Evolutionary conservation across 352 stramenopile species (phyloP).

Genomic region (Albugo candida): DNA sequence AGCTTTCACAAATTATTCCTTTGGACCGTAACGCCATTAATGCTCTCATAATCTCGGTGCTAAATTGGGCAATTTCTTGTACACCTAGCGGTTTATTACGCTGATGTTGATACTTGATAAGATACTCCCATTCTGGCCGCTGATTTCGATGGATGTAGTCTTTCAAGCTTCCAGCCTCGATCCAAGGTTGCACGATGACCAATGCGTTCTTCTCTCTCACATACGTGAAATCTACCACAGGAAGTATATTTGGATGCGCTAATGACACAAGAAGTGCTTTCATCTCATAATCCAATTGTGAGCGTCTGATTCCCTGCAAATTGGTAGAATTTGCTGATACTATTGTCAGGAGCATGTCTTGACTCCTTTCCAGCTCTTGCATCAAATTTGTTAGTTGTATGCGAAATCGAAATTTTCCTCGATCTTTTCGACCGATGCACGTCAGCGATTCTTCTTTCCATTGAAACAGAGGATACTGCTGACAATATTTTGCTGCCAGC

Average conservation of each 20-base stretch:
- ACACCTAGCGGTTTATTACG: conserved; percentile 17
- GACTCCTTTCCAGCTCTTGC: conserved; percentile 16
- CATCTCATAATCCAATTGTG: conserved; percentile 32
- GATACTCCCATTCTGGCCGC: conserved; percentile 18
- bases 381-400: conserved; percentile 51
- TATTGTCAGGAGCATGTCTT: conserved; percentile 37
- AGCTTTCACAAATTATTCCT: conserved; percentile 44
- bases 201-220: conserved; percentile 41
- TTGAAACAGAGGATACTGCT: conserved; percentile 38
- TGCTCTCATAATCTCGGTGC: conserved; percentile 35
- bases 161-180: conserved; percentile 26
- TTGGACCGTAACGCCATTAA: conserved; percentile 29
- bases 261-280: conserved; percentile 60
- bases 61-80: conserved; percentile 34
- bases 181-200: conserved; percentile 47
- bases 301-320: conserved; percentile 35
- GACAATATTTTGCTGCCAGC: conserved; percentile 52
- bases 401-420: conserved; percentile 46
- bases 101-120: conserved; percentile 28
- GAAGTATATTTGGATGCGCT: conserved; percentile 57
- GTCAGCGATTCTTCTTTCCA: conserved; percentile 51
- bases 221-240: conserved; percentile 44
- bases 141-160: conserved; percentile 31
- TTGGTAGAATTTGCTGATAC: conserved; percentile 32
- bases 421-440: conserved; percentile 22